Conservation (phyloP, 768 basidiomycete genomes). For the Dictyophora rubrovolvata region DNA sequence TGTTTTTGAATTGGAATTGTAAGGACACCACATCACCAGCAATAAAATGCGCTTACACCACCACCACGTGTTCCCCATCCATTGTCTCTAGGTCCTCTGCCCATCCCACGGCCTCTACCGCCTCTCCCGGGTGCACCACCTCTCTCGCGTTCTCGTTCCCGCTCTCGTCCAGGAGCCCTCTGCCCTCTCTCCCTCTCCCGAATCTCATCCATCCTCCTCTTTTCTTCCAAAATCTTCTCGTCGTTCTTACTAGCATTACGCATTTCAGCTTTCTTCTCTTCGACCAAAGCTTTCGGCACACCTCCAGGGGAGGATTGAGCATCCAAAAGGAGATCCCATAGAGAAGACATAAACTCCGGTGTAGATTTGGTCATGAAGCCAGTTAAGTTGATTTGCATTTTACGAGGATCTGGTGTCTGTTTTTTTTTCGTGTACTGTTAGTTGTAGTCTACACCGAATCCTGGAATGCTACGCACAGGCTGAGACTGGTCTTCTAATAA, state of each 20-base stretch:
- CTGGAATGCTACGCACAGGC: conserved; percentile 42
- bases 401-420: conserved; percentile 83
- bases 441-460: neutral
- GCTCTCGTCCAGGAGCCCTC: conserved; percentile 34
- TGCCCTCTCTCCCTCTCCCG: conserved; percentile 48
- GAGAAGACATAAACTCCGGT: conserved; percentile 70
- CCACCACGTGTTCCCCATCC: conserved; percentile 65
- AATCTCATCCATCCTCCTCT: conserved; percentile 61
- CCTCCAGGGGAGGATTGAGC: conserved; percentile 85
- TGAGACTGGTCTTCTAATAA: conserved; percentile 78
- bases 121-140: conserved; percentile 45
- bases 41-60: conserved; percentile 26
- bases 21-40: neutral
- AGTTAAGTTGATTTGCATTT: conserved; percentile 90
- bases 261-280: conserved; percentile 89
- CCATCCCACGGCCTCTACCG: conserved; percentile 34
- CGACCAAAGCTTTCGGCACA: conserved; percentile 82
- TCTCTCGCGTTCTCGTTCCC: conserved; percentile 33
- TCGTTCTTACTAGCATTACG: conserved; percentile 57
- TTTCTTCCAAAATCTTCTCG: conserved; percentile 54
- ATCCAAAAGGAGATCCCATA: conserved; percentile 90
- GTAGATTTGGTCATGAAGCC: conserved; percentile 90
- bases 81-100: conserved; percentile 40
- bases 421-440: conserved; percentile 6
- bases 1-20: neutral